Conservation (phyloP, 2,329 filamentous ascomycete genomes). For the Lachnellula suecica region DNA sequence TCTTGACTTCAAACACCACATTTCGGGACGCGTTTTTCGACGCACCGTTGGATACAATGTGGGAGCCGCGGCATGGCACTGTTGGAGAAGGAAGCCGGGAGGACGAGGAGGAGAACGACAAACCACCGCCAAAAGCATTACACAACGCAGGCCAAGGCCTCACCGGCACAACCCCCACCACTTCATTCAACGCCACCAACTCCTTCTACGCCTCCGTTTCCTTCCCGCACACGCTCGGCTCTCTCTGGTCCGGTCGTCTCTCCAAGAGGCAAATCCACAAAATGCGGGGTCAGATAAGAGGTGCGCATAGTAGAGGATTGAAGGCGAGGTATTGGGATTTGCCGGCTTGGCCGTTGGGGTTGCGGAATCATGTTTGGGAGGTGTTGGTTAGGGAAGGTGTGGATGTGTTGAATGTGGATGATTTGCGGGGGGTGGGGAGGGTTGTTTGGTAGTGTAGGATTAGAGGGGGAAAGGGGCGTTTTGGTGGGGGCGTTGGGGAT, state of each 20-base stretch:
- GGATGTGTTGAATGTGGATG: slow-evolving; percentile 62
- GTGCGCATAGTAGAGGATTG: slow-evolving; percentile 51
- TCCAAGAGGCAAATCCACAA: slow-evolving; percentile 42
- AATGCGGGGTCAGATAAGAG: slow-evolving; percentile 44
- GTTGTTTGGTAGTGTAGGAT: not conserved
- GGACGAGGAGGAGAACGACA: too few relatives aligned
- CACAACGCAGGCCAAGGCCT: slow-evolving; percentile 41
- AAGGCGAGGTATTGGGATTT: slow-evolving; percentile 61
- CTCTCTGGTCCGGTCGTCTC: slow-evolving; percentile 46
- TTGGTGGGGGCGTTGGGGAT: too few relatives aligned
- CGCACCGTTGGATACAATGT: slow-evolving; percentile 53
- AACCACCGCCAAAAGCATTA: slow-evolving; percentile 4
- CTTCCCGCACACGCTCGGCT: slow-evolving; percentile 54
- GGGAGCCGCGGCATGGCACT: slow-evolving; percentile 28
- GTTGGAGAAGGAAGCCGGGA: not conserved
- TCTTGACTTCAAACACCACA: slow-evolving; percentile 50
- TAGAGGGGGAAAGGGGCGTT: too few relatives aligned
- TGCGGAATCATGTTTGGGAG: slow-evolving; percentile 57
- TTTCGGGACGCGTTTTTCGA: slow-evolving; percentile 66
- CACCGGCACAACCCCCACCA: slow-evolving; percentile 36
- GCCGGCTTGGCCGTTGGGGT: slow-evolving; percentile 54
- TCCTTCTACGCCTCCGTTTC: slow-evolving; percentile 66
- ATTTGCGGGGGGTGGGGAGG: slow-evolving; percentile 44
- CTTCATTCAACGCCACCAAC: slow-evolving; percentile 51
- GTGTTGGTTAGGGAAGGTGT: slow-evolving; percentile 54